Evolutionary conservation across 1,139 yeast species (phyloP).

Genomic region (Zygoascus meyerae): DNA sequence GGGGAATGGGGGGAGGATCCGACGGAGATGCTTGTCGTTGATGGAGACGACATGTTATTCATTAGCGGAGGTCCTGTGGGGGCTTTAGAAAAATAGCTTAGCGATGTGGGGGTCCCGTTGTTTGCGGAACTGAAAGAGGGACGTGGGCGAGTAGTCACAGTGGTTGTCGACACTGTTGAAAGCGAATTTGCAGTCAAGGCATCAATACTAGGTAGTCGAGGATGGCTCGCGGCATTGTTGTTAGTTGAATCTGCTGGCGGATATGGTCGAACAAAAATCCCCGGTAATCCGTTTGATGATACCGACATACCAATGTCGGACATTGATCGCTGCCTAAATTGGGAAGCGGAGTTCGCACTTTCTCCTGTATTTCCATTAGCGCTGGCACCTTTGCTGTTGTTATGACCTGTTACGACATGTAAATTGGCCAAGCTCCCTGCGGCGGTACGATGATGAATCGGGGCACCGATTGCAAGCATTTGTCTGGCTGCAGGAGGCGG

Average conservation of each 20-base stretch:
- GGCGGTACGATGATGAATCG: background rate
- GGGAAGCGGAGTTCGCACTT: background rate
- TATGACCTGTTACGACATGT: too few relatives aligned
- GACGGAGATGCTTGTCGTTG: background rate
- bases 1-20: background rate
- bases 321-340: conserved; percentile 1
- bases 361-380: too few relatives aligned
- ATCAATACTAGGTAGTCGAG: conserved; percentile 28
- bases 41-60: background rate
- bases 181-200: conserved; percentile 18
- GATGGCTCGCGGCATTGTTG: background rate
- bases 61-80: conserved; percentile 5
- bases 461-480: background rate
- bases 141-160: too few relatives aligned
- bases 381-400: too few relatives aligned
- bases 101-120: background rate
- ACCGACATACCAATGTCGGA: conserved; percentile 4
- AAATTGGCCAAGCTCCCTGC: too few relatives aligned
- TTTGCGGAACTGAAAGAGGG: background rate
- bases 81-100: conserved; percentile 10
- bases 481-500: conserved; percentile 2
- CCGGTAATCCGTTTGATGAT: background rate
- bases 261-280: conserved; percentile 1
- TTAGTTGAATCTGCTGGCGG: background rate
- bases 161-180: background rate